phyloP scores from a whole-genome alignment of 2,329 filamentous ascomycete genomes.

The Aspergillus sergii region DNA sequence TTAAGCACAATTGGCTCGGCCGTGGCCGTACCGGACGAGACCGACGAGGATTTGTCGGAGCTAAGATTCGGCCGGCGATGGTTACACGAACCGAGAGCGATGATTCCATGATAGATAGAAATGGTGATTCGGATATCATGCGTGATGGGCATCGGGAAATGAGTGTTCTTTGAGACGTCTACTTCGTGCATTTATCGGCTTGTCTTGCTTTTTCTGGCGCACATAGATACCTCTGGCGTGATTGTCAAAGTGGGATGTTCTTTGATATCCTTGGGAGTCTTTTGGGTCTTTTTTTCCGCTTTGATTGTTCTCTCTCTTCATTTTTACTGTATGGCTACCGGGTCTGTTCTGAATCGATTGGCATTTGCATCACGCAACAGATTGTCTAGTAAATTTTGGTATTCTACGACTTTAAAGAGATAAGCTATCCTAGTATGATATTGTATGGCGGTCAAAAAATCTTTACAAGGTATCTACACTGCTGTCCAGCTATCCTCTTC shows the following conservation, averaged over 20 bases:
- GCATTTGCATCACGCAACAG: not conserved
- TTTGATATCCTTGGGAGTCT: not conserved
- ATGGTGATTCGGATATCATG: conserved; percentile 19
- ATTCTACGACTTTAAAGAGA: not conserved
- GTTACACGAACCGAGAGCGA: conserved; percentile 30
- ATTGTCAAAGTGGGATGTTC: conserved; percentile 6
- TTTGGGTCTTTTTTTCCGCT: not conserved
- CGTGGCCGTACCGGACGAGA: conserved; percentile 87
- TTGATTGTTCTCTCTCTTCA: not conserved
- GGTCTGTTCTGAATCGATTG: not conserved
- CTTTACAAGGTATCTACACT: not conserved
- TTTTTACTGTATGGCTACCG: not conserved
- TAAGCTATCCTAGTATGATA: not conserved
- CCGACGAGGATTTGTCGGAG: conserved; percentile 83
- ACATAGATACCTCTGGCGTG: conserved; percentile 19
- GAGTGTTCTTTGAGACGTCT: conserved; percentile 29
- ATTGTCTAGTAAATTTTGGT: not conserved
- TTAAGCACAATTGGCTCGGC: conserved; percentile 97
- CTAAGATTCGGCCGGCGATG: conserved; percentile 48
- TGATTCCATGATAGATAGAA: conserved; percentile 24
- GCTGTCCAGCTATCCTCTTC: not conserved
- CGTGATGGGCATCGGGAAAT: conserved; percentile 31
- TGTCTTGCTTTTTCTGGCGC: conserved; percentile 19
- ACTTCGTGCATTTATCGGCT: conserved; percentile 10
- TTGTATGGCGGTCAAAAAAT: not conserved